Conservation (phyloP, 805 yeast genomes). For the Lipomyces kockii region DNA sequence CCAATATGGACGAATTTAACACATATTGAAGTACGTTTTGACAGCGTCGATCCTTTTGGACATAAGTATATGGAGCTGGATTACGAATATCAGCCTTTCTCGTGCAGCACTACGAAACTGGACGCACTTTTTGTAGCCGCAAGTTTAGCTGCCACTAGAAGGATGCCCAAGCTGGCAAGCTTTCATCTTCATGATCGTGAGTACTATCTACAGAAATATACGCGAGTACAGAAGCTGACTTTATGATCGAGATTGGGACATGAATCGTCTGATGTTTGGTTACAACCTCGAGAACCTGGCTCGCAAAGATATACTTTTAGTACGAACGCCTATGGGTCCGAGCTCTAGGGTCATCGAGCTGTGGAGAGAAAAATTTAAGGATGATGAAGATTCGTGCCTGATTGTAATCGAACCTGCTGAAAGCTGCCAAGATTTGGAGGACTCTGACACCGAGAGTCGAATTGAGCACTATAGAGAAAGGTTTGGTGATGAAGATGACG, state of each 20-base stretch:
- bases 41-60: not conserved
- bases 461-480: not conserved
- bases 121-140: not conserved
- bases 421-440: not conserved
- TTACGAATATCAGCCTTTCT: not conserved
- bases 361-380: not conserved
- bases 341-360: not conserved
- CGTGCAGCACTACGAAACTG: not conserved
- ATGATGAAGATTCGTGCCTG: not conserved
- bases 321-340: not conserved
- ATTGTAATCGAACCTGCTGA: not conserved
- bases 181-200: not conserved
- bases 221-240: not conserved
- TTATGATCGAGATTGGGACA: not conserved
- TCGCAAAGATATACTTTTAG: not conserved
- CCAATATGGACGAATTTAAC: not conserved
- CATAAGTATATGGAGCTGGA: slow-evolving; percentile 1
- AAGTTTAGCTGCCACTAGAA: not conserved
- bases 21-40: not conserved
- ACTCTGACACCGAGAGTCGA: not conserved
- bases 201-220: not conserved
- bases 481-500: not conserved
- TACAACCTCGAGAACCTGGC: not conserved
- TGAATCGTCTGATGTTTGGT: not conserved
- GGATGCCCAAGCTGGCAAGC: not conserved